Conservation (phyloP, 2,329 filamentous ascomycete species). For the Beauveria rudraprayagi region DNA sequence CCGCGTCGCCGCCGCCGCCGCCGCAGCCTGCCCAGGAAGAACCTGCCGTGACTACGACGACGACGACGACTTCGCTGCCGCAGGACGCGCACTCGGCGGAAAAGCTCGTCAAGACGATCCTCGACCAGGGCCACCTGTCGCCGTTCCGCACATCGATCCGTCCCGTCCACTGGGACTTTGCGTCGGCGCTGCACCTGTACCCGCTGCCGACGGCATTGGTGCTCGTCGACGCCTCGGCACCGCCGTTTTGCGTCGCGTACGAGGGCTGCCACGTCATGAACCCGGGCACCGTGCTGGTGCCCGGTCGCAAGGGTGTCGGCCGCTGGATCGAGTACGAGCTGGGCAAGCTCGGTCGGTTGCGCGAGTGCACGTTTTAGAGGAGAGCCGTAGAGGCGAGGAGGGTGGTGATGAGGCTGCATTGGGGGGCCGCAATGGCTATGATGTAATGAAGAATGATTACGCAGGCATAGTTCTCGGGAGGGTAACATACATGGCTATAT, state of each 20-base stretch:
- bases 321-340: slow-evolving; percentile 86
- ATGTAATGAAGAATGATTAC: not conserved
- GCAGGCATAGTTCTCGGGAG: not conserved
- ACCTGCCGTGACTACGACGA: slow-evolving; percentile 12
- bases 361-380: slow-evolving; percentile 51
- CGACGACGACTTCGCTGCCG: slow-evolving; percentile 22
- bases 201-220: slow-evolving; percentile 80
- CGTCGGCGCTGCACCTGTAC: slow-evolving; percentile 69
- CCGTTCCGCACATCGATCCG: slow-evolving; percentile 75
- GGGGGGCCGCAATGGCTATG: not conserved
- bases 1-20: not conserved
- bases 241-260: slow-evolving; percentile 81
- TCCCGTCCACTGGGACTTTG: slow-evolving; percentile 87
- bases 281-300: slow-evolving; percentile 67
- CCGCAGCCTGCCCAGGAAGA: slow-evolving; percentile 8
- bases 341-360: slow-evolving; percentile 51
- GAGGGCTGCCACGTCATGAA: slow-evolving; percentile 97
- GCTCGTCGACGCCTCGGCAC: slow-evolving; percentile 72
- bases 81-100: slow-evolving; percentile 54
- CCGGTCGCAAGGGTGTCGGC: slow-evolving; percentile 58
- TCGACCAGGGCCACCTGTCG: slow-evolving; percentile 83
- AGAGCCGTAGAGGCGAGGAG: not conserved
- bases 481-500: not conserved
- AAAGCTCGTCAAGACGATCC: slow-evolving; percentile 79
- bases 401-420: not conserved